Conservation (phyloP, 805 yeast species). For the Saturnispora hagleri region DNA sequence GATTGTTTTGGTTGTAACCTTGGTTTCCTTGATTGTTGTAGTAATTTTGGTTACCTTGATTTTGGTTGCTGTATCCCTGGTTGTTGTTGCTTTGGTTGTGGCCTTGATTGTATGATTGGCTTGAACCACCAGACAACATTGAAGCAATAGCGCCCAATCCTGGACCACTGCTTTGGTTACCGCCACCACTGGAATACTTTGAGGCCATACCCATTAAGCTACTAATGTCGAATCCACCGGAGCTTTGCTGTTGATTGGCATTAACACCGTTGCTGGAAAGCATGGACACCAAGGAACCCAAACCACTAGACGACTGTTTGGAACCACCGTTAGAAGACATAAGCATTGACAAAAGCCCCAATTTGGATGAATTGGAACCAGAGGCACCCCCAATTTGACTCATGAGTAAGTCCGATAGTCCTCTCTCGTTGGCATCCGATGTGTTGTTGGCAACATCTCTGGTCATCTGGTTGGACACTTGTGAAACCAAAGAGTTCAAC, state of each 20-base stretch:
- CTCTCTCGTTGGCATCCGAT: conserved; percentile 22
- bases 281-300: conserved; percentile 20
- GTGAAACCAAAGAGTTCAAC: conserved; percentile 16
- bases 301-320: conserved; percentile 12
- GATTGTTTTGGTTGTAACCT: neutral
- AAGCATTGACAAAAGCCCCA: conserved; percentile 21
- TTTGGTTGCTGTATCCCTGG: neutral
- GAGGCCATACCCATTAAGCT: conserved; percentile 15
- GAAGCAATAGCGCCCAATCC: conserved; percentile 18
- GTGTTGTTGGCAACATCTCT: conserved; percentile 18
- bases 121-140: conserved; percentile 12
- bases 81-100: neutral
- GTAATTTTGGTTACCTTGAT: neutral
- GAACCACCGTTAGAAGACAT: conserved; percentile 12
- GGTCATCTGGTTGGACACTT: conserved; percentile 19
- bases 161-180: conserved; percentile 4
- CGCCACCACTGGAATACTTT: conserved; percentile 1
- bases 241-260: conserved; percentile 15
- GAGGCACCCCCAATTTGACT: conserved; percentile 22
- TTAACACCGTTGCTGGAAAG: conserved; percentile 21
- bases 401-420: conserved; percentile 21
- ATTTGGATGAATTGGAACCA: conserved; percentile 20
- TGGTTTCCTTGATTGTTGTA: neutral
- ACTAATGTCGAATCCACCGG: conserved; percentile 24
- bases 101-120: conserved; percentile 1